Conservation (phyloP, 139 green algal species). For the Asterochloris sp. region DNA sequence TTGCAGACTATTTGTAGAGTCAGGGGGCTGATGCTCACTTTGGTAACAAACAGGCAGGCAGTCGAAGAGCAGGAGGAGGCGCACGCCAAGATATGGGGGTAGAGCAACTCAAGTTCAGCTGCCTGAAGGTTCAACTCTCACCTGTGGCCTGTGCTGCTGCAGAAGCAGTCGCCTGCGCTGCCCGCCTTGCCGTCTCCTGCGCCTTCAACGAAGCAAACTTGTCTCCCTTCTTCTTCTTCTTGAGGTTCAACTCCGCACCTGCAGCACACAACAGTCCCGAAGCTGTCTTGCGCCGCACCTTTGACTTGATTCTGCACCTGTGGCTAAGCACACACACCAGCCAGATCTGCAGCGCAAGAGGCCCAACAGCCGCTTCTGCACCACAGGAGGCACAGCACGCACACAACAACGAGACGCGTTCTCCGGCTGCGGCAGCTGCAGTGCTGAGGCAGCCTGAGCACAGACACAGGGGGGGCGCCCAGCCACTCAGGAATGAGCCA, state of each 20-base stretch:
- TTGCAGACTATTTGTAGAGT: background rate
- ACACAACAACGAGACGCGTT: background rate
- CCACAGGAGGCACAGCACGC: background rate
- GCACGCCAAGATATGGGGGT: too few species aligned
- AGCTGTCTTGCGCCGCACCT: background rate
- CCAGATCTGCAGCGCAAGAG: background rate
- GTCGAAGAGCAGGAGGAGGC: too few species aligned
- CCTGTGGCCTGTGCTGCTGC: slow-evolving; percentile 8
- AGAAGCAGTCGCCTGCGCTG: slow-evolving; percentile 19
- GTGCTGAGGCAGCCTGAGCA: background rate
- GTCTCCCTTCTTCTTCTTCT: slow-evolving; percentile 21
- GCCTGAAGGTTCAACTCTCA: background rate
- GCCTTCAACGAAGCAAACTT: slow-evolving; percentile 54
- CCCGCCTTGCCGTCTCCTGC: slow-evolving; percentile 65
- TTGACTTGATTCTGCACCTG: background rate
- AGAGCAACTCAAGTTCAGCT: background rate
- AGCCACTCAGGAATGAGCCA: too few species aligned
- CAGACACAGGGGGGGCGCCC: background rate
- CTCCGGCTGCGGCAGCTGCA: background rate
- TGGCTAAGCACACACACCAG: background rate
- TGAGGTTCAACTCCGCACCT: slow-evolving; percentile 51
- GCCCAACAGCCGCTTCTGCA: background rate
- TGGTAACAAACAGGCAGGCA: background rate
- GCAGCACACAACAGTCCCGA: background rate
- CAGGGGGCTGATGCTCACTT: background rate